phyloP scores from a whole-genome alignment of 1,284 basidiomycete genomes.

The Flammula alnicola region DNA sequence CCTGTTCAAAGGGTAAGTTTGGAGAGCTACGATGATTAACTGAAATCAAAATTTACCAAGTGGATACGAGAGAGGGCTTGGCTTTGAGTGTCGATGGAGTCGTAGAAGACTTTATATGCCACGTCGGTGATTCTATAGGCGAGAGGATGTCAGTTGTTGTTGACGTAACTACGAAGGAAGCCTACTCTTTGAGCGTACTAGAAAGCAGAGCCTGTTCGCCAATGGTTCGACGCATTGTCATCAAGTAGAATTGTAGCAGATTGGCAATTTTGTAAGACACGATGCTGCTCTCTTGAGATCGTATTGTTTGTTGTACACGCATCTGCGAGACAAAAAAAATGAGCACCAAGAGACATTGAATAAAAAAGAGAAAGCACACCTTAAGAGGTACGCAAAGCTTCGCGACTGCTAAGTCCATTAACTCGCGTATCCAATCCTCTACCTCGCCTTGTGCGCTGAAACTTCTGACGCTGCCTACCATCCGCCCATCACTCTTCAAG shows the following conservation, averaged over 20 bases:
- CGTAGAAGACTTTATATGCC: constrained; percentile 85
- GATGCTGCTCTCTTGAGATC: constrained; percentile 91
- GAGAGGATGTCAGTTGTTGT: background rate
- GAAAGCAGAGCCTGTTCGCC: constrained; percentile 82
- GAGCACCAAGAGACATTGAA: background rate
- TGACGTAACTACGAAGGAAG: constrained; percentile 12
- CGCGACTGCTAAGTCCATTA: constrained; percentile 84
- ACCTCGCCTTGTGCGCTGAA: constrained; percentile 65
- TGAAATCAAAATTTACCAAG: constrained; percentile 54
- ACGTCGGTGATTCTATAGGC: constrained; percentile 72
- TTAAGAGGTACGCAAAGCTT: constrained; percentile 88
- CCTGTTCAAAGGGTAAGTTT: constrained; percentile 44
- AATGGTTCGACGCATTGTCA: constrained; percentile 92
- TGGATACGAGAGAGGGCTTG: constrained; percentile 73
- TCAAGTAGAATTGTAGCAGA: constrained; percentile 91
- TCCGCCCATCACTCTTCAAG: constrained; percentile 63
- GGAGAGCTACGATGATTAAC: background rate
- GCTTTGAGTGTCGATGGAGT: constrained; percentile 83
- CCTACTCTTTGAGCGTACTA: constrained; percentile 81
- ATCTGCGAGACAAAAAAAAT: constrained; percentile 48
- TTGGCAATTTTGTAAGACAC: constrained; percentile 92
- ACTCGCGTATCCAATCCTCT: constrained; percentile 79
- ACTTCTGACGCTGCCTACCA: constrained; percentile 77
- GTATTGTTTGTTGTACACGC: constrained; percentile 90
- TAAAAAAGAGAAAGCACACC: constrained; percentile 44